Evolutionary conservation across 2,329 filamentous ascomycete species (phyloP).

Genomic region (Colletotrichum sp.): DNA sequence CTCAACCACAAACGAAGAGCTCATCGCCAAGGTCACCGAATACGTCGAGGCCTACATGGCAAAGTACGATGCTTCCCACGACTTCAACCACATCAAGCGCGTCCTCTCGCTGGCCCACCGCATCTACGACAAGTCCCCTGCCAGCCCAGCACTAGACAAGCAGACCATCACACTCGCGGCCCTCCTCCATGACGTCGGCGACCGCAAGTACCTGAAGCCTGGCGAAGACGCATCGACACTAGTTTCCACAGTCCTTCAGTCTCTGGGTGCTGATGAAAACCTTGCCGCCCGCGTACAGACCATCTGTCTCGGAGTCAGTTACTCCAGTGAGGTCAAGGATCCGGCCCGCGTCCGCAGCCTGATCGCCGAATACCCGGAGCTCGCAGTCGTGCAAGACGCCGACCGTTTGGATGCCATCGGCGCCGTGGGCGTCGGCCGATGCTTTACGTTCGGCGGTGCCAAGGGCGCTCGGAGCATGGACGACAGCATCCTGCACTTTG

Average conservation of each 20-base stretch:
- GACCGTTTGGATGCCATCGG: conserved; percentile 92
- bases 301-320: conserved; percentile 80
- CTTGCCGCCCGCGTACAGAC: conserved; percentile 72
- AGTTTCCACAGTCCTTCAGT: conserved; percentile 59
- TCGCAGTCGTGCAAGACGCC: conserved; percentile 89
- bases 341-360: conserved; percentile 63
- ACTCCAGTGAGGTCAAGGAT: conserved; percentile 73
- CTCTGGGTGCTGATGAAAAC: conserved; percentile 57
- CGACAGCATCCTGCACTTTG: conserved; percentile 75
- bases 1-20: conserved; percentile 34
- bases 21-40: conserved; percentile 61
- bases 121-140: conserved; percentile 46
- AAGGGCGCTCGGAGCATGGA: conserved; percentile 58
- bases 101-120: conserved; percentile 75
- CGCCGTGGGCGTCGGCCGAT: conserved; percentile 80
- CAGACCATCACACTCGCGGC: conserved; percentile 71
- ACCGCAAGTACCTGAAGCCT: conserved; percentile 76
- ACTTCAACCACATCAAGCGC: conserved; percentile 83
- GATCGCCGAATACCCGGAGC: conserved; percentile 71
- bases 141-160: conserved; percentile 43
- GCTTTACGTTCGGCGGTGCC: conserved; percentile 78
- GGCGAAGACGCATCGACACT: conserved; percentile 62
- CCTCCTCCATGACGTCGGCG: conserved; percentile 86
- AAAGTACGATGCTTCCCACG: conserved; percentile 84
- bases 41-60: conserved; percentile 77